A percentile compares a stretch with the other conserved stretches of the same genome.
Conservation (phyloP, 202 grass and related monocot genomes). For the Setaria italica region DNA sequence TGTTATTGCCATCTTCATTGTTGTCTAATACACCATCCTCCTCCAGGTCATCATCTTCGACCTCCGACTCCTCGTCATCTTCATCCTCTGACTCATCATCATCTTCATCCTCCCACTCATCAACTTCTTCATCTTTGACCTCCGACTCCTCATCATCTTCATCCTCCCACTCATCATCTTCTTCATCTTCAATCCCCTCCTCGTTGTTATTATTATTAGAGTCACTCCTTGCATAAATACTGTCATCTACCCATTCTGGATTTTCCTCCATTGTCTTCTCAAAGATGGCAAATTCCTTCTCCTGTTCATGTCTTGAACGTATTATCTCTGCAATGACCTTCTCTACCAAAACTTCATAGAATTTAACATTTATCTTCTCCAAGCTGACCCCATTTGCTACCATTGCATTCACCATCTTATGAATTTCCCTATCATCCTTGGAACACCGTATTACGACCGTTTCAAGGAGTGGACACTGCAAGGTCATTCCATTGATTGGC, state of each 20-base stretch:
- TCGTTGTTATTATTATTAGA: too few species aligned
- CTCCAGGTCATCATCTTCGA: too few species aligned
- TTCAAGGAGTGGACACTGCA: constrained; percentile 39
- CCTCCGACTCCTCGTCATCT: neutral
- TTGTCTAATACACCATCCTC: neutral
- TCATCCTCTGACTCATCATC: neutral
- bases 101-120: neutral
- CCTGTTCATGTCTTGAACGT: neutral
- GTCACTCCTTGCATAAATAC: neutral
- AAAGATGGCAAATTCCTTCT: neutral
- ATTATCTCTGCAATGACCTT: neutral
- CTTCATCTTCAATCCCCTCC: neutral
- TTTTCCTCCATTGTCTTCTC: constrained; percentile 14
- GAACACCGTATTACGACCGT: constrained; percentile 39
- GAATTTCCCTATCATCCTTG: constrained; percentile 4
- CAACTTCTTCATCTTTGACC: too few species aligned
- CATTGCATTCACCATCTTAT: constrained; percentile 32
- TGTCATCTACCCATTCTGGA: constrained; percentile 12
- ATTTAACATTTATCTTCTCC: constrained; percentile 24
- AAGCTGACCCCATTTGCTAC: neutral
- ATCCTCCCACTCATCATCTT: neutral
- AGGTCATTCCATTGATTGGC: constrained; percentile 15
- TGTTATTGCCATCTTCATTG: neutral
- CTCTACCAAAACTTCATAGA: neutral
- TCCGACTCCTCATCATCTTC: neutral